Percentiles rank a stretch among this genome's conserved stretches.
phyloP scores from a whole-genome alignment of 116 monocot species.

The Thalassia testudinum region DNA sequence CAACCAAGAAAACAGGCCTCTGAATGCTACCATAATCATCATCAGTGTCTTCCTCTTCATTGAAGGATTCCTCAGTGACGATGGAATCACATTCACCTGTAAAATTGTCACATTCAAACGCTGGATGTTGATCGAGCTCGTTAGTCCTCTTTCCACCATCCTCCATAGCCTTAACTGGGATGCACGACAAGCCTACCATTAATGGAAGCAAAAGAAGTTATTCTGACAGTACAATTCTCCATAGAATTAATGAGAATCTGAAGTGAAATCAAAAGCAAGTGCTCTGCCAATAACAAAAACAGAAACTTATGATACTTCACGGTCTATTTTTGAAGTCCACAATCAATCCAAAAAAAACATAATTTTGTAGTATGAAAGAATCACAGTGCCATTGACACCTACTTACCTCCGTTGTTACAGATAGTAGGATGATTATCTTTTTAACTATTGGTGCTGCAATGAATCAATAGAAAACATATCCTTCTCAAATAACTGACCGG shows the following conservation, averaged over 20 bases:
- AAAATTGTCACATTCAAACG: not conserved
- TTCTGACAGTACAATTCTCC: not conserved
- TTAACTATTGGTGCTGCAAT: no score
- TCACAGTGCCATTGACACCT: no score
- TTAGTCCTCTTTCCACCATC: not conserved
- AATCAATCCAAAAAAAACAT: no score
- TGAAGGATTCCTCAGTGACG: slow-evolving; percentile 7
- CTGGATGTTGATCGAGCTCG: not conserved
- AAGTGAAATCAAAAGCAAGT: not conserved
- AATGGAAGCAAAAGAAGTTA: slow-evolving; percentile 2
- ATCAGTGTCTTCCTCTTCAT: slow-evolving; percentile 47
- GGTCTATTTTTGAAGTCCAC: no score
- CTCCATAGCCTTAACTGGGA: not conserved
- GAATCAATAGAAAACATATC: no score
- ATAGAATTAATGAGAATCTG: not conserved
- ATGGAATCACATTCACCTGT: not conserved
- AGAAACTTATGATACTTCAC: no score
- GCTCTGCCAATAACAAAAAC: no score
- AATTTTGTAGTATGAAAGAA: no score
- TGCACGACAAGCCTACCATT: not conserved
- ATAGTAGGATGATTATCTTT: no score
- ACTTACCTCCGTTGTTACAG: no score
- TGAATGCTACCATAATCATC: slow-evolving; percentile 54
- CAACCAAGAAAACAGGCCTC: slow-evolving; percentile 63
- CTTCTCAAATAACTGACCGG: no score